Evolutionary conservation across 2,329 filamentous ascomycete genomes (phyloP).

Genomic region (Epichloe uncinata): DNA sequence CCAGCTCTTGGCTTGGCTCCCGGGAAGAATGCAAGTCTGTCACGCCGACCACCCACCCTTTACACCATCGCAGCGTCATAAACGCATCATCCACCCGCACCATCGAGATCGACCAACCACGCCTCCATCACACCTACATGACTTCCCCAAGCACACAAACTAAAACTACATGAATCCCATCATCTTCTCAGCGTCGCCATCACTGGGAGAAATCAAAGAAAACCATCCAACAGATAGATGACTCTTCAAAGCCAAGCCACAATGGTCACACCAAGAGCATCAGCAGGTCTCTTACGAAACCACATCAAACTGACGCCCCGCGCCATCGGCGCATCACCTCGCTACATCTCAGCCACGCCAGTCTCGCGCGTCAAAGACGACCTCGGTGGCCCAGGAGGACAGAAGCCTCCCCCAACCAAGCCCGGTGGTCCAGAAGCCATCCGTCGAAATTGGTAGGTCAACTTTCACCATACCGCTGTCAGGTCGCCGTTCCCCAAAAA

Average conservation of each 20-base stretch:
- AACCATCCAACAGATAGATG: too few species aligned
- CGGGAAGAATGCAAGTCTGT: not conserved
- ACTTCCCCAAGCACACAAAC: not conserved
- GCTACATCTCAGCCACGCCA: conserved; percentile 3
- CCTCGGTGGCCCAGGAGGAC: conserved; percentile 22
- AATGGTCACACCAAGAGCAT: not conserved
- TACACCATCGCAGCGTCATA: conserved; percentile 3
- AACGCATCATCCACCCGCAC: not conserved
- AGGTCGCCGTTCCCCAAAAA: too few species aligned
- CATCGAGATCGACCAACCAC: not conserved
- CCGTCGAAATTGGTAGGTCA: conserved; percentile 19
- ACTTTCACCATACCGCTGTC: too few species aligned
- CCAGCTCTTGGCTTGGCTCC: too few species aligned
- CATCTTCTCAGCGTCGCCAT: too few species aligned
- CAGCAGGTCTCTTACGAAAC: not conserved
- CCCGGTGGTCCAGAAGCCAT: conserved; percentile 17
- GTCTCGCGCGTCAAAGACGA: conserved; percentile 9
- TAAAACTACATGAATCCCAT: not conserved
- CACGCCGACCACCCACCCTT: not conserved
- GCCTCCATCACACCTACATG: not conserved
- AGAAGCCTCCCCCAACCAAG: conserved; percentile 14
- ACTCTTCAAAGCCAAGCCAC: not conserved
- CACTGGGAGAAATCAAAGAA: too few species aligned
- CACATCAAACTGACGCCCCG: conserved; percentile 4
- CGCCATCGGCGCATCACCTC: not conserved